Conservation (phyloP, 441 rosid species). For the Bruguiera hainesii region DNA sequence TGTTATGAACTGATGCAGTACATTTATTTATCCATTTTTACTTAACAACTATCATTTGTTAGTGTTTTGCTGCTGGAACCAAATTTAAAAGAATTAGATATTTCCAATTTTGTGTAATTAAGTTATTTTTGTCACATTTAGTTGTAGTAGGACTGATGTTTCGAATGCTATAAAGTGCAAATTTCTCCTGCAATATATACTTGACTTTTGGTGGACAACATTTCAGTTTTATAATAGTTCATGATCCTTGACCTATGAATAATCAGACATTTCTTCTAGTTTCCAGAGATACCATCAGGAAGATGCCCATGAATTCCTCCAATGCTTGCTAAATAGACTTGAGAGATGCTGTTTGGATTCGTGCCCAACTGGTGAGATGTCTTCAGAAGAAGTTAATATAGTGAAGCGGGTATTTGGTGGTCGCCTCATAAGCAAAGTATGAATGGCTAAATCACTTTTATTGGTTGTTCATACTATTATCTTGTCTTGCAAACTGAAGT, state of each 20-base stretch:
- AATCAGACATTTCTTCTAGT: slow-evolving; percentile 52
- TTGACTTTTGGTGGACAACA: not conserved
- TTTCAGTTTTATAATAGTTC: not conserved
- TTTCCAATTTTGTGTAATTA: not conserved
- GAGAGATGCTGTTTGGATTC: slow-evolving; percentile 52
- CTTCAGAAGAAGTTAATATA: slow-evolving; percentile 35
- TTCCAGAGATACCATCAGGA: slow-evolving; percentile 64
- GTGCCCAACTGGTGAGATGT: slow-evolving; percentile 16
- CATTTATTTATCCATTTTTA: not conserved
- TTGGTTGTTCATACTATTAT: not conserved
- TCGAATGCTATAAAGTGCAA: not conserved
- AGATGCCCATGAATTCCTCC: slow-evolving; percentile 87
- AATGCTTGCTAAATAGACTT: slow-evolving; percentile 61
- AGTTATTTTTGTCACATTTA: not conserved
- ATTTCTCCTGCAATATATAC: not conserved
- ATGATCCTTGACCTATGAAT: slow-evolving; percentile 32
- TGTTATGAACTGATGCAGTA: too few relatives aligned
- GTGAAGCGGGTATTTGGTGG: slow-evolving; percentile 66
- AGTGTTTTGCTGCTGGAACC: not conserved
- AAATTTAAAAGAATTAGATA: not conserved
- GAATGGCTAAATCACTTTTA: slow-evolving; percentile 11
- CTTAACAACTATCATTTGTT: not conserved
- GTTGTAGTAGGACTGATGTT: too few relatives aligned
- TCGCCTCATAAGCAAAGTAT: slow-evolving; percentile 63
- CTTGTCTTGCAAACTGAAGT: not conserved